Conservation (phyloP, 805 yeast species). For the Debaryomyces hansenii region DNA sequence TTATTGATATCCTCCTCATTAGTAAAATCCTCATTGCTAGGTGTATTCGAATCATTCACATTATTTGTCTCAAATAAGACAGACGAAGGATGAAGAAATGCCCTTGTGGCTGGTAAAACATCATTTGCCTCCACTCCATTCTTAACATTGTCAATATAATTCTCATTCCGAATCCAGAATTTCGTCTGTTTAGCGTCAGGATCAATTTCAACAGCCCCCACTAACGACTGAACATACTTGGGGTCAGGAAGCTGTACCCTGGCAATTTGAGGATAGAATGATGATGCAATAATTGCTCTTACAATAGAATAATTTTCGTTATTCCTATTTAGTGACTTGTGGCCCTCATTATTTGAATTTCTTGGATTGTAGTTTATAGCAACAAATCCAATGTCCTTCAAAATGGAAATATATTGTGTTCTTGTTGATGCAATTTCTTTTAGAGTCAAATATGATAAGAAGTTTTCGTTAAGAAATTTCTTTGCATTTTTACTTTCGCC, state of each 20-base stretch:
- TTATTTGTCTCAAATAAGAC: slow-evolving; percentile 54
- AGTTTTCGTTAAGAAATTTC: slow-evolving; percentile 55
- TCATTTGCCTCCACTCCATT: slow-evolving; percentile 9
- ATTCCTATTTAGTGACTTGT: slow-evolving; percentile 49
- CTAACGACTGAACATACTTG: slow-evolving; percentile 63
- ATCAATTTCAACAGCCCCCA: slow-evolving; percentile 85
- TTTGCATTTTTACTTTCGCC: slow-evolving; percentile 25
- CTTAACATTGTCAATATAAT: slow-evolving; percentile 26
- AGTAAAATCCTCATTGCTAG: slow-evolving; percentile 20
- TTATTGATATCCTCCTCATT: slow-evolving; percentile 39
- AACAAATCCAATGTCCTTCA: slow-evolving; percentile 77
- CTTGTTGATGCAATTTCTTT: slow-evolving; percentile 72
- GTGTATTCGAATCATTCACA: slow-evolving; percentile 16
- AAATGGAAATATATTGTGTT: slow-evolving; percentile 64
- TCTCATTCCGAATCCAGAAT: slow-evolving; percentile 70
- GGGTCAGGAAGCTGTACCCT: slow-evolving; percentile 81
- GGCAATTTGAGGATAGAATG: slow-evolving; percentile 81
- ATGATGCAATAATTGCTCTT: slow-evolving; percentile 71
- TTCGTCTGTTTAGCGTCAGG: slow-evolving; percentile 75
- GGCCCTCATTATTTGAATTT: slow-evolving; percentile 4
- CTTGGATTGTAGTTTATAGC: slow-evolving; percentile 48
- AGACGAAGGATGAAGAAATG: slow-evolving; percentile 87
- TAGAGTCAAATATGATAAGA: slow-evolving; percentile 61
- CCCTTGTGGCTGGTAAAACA: slow-evolving; percentile 60
- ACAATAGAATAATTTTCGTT: slow-evolving; percentile 50